Percentiles rank a stretch among this genome's conserved stretches.
These are phyloP conservation scores for Linnemannia hyalina DNA, from an alignment of 192 early-diverging fungal species.

Conservation along the genomic window DNA sequence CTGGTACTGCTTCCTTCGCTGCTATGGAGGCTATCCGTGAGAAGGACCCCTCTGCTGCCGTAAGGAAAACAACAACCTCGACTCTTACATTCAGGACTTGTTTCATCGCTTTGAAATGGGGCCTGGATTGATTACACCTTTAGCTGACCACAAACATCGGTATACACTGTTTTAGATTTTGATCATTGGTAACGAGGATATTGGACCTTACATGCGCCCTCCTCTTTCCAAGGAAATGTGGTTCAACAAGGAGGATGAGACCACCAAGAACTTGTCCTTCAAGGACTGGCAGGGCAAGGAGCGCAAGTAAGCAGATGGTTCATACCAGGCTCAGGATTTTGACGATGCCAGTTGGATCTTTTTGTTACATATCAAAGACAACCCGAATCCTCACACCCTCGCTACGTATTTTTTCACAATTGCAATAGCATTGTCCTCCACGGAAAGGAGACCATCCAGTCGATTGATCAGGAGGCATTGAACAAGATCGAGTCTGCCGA, in stretches of 20 bases:
- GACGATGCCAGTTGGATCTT: too few species aligned
- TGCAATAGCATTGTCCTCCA: constrained; percentile 56
- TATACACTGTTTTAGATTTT: constrained; percentile 50
- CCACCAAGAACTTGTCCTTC: constrained; percentile 60
- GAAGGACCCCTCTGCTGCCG: constrained; percentile 68
- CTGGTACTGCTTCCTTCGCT: constrained; percentile 71
- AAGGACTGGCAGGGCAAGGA: constrained; percentile 73
- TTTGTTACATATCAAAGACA: too few species aligned
- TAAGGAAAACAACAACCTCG: constrained; percentile 33
- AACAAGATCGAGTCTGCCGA: constrained; percentile 56
- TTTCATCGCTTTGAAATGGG: background rate
- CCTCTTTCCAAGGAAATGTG: constrained; percentile 79
- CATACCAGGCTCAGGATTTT: background rate
- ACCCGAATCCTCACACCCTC: background rate
- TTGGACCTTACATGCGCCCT: constrained; percentile 73
- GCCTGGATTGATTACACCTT: background rate
- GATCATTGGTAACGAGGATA: constrained; percentile 68
- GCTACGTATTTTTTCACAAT: background rate
- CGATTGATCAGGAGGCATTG: constrained; percentile 56
- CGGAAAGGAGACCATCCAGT: constrained; percentile 57
- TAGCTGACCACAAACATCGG: background rate
- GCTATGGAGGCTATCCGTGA: constrained; percentile 72
- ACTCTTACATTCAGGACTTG: background rate
- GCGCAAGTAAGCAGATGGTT: constrained; percentile 43
- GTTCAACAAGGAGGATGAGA: constrained; percentile 61